phyloP scores from a whole-genome alignment of 208 protist species.

The Acanthamoeba sp. region DNA sequence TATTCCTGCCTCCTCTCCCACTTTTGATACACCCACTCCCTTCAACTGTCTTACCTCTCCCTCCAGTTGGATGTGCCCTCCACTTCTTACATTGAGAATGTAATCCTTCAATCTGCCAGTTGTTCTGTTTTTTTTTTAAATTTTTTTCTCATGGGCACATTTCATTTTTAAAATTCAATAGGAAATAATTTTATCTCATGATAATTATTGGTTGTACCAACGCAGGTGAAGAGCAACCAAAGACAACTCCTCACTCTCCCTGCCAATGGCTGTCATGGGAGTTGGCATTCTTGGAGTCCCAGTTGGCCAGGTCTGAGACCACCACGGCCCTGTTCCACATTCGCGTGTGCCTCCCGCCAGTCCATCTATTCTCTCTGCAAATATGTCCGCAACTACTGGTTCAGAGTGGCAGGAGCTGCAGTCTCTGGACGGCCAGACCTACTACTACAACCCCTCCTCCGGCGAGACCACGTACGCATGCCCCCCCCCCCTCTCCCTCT shows the following conservation, averaged over 20 bases:
- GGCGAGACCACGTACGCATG: slow-evolving; percentile 23
- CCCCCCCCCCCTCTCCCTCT: not conserved
- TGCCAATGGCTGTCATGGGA: not conserved
- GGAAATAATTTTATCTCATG: too few species aligned
- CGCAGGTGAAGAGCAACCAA: not conserved
- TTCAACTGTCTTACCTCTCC: not conserved
- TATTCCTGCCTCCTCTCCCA: not conserved
- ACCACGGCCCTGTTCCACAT: too few species aligned
- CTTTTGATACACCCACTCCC: not conserved
- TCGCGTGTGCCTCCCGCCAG: too few species aligned
- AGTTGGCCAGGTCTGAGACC: not conserved
- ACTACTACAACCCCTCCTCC: slow-evolving; percentile 29
- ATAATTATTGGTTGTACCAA: too few species aligned
- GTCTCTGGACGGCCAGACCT: slow-evolving; percentile 11
- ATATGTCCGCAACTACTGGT: not conserved
- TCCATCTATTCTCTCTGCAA: not conserved
- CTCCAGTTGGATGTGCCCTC: not conserved
- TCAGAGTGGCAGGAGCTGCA: slow-evolving; percentile 26
- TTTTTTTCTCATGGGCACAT: too few species aligned
- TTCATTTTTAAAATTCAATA: too few species aligned
- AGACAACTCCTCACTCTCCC: not conserved
- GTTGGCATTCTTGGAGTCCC: not conserved
- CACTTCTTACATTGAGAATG: not conserved
- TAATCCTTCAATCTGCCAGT: too few species aligned
- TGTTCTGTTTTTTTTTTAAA: too few species aligned